Base-by-base conservation (phyloP, 495 filamentous ascomycete species). In the Pseudoneurospora amorphoporcata region DNA sequence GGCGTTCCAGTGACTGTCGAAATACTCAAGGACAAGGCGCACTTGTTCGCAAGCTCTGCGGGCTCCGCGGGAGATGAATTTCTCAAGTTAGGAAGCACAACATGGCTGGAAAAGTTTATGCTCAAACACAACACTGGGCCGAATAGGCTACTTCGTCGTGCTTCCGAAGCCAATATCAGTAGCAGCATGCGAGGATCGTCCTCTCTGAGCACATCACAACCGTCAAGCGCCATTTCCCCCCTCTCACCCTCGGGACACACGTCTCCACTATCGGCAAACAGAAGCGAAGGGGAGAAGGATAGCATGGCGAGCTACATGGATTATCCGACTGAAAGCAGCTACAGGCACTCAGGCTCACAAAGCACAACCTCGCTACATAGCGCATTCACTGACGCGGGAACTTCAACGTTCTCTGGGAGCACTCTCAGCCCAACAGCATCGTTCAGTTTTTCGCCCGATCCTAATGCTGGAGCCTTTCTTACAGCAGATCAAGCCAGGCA, bases 101-200 rank as follows among this genome's bases (percentile, higher is more conserved):
- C 86, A 73, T 98, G 94, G 94, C 86, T 99, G 69, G 95, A 97
- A 79, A 97, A 96, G 79, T 98, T 99, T 85, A 97, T 98, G 84
- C 88, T 92, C 73, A 98, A 95, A 81, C 93, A 98, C 81, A 90
- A 91, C 71, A 86, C 96, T 37, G 84, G 88, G 32, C 86, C 89
- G 0, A 87, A 86, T 74, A 88, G 81, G 68, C 76, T 91, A 68
- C 85, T 87, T 73, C 87, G 90, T 42, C 91, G 92, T 78, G 87
- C 88, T n/a, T 94, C 92, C 8, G 89, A 89, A 77, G 86, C 87
- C 42, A 89, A 88, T 77, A 86, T 87, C 69, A 82, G 85, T 9
- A 86, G 89, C 77, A 89, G 87, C 53, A 85, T 87, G 77, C 76
- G 87, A 81, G 74, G 86, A 23, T 86, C 87, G 38, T 83, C 85